These are phyloP conservation scores for Aspergillus terreus DNA, from an alignment of 2,329 filamentous ascomycete species.

Conservation along the genomic window DNA sequence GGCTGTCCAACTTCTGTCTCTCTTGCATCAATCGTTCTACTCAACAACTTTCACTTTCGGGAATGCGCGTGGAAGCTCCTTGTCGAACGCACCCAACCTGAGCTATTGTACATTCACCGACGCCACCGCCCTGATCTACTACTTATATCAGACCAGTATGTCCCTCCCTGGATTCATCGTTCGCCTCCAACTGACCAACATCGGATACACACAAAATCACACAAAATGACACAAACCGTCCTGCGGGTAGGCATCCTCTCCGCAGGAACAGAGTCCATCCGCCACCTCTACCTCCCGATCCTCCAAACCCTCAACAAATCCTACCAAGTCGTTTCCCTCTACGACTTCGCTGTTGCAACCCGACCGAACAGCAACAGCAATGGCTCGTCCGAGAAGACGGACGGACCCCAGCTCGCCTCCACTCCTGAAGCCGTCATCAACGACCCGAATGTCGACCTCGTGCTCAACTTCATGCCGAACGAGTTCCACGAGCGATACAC, in stretches of 20 bases:
- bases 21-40: too few species aligned
- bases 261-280: conserved; percentile 41
- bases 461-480: conserved; percentile 55
- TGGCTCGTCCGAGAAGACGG: not conserved
- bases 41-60: too few species aligned
- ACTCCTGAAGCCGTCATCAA: conserved; percentile 41
- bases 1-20: too few species aligned
- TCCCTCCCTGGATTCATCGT: too few species aligned
- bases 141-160: too few species aligned
- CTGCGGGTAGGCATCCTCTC: conserved; percentile 36
- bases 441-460: conserved; percentile 34
- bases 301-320: conserved; percentile 40
- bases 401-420: conserved; percentile 1
- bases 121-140: not conserved
- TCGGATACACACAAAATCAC: not conserved
- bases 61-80: too few species aligned
- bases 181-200: not conserved
- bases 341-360: conserved; percentile 43
- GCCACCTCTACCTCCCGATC: conserved; percentile 54
- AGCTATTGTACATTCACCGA: not conserved
- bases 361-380: not conserved
- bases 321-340: conserved; percentile 49
- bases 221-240: conserved; percentile 17
- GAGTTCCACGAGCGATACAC: conserved; percentile 54
- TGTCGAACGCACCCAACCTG: too few species aligned